A percentile compares a stretch with the other conserved stretches of the same genome.
Evolutionary conservation across 306 rosid species (phyloP).

Genomic region (Potentilla sterilis): DNA sequence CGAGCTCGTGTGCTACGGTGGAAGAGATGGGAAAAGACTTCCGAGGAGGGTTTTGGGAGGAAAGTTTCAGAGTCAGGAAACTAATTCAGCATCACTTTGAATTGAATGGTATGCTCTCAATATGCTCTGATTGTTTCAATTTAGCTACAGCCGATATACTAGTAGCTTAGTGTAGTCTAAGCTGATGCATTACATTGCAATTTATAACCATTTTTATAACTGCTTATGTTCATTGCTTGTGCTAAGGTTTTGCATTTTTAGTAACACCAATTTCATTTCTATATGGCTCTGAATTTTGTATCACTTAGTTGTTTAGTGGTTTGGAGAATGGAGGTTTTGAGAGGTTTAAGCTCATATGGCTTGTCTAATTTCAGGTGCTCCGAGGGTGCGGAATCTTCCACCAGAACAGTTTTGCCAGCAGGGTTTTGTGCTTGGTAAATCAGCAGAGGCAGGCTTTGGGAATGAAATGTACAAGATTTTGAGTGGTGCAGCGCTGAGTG

Average conservation of each 20-base stretch:
- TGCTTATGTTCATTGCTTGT: too few species aligned
- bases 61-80: slow-evolving; percentile 60
- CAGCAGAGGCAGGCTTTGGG: slow-evolving; percentile 95
- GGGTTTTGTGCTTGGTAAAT: slow-evolving; percentile 87
- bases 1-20: slow-evolving; percentile 68
- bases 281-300: too few species aligned
- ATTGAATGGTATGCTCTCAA: slow-evolving; percentile 49
- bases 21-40: slow-evolving; percentile 81
- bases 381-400: slow-evolving; percentile 61
- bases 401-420: slow-evolving; percentile 79
- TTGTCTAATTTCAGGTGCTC: slow-evolving; percentile 65
- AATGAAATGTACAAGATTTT: slow-evolving; percentile 97
- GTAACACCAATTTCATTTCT: too few species aligned
- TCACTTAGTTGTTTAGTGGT: too few species aligned
- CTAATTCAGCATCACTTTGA: slow-evolving; percentile 59
- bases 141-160: too few species aligned
- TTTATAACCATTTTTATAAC: too few species aligned
- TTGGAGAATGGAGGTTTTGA: too few species aligned
- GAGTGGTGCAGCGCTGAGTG: slow-evolving; percentile 80
- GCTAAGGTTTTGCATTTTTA: too few species aligned
- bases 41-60: slow-evolving; percentile 33
- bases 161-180: background rate
- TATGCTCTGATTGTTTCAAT: too few species aligned
- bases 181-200: too few species aligned
- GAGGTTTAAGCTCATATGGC: too few species aligned